Base-by-base conservation (phyloP, 2,329 filamentous ascomycete species). In the Cytospora piceicola region DNA sequence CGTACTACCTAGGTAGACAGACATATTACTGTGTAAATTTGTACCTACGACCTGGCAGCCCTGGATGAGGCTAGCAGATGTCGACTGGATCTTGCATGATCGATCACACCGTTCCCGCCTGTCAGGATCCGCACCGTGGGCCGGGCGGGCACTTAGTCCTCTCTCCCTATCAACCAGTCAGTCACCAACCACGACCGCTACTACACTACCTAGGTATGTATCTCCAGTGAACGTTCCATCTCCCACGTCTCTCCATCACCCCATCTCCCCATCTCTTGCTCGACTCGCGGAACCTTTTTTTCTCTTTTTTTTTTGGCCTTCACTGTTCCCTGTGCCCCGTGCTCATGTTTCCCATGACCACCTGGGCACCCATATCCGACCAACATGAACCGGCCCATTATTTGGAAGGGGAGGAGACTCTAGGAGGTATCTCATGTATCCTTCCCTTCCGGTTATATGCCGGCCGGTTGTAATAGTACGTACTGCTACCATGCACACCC, bases 151-250 rank as follows among this genome's bases (percentile, higher is more conserved):
- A n/a, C n/a, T n/a, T n/a, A n/a, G n/a, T n/a, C n/a, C n/a, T n/a
- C n/a, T n/a, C n/a, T n/a, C 27, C 54, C 42, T 52, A 59, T 42
- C 9, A 54, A n/a, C 22, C 49, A 12, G 27, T 30, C 22, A 42
- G n/a, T n/a, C n/a, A n/a, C n/a, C 42, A 24, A 51, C 29, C 53
- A 30, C 14, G 15, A 55, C 42, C 14, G 9, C 46, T 49, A 22
- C 46, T 49, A 14, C 46, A 29, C n/a, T 12, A n/a, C n/a, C n/a
- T n/a, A n/a, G n/a, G n/a, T n/a, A 22, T 20, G 46, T 9, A n/a
- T 4, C 32, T 22, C 39, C 51, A 46, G 64, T 64, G 46, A 68
- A 68, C 67, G 67, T 68, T 67, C 61, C 67, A 68, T 68, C 66
- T n/a, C 39, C 15, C 36, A n/a, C 14, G 27, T 29, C 27, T 29